Base-by-base conservation (phyloP, 495 filamentous ascomycete genomes). In the Hyaloscypha bicolor region DNA sequence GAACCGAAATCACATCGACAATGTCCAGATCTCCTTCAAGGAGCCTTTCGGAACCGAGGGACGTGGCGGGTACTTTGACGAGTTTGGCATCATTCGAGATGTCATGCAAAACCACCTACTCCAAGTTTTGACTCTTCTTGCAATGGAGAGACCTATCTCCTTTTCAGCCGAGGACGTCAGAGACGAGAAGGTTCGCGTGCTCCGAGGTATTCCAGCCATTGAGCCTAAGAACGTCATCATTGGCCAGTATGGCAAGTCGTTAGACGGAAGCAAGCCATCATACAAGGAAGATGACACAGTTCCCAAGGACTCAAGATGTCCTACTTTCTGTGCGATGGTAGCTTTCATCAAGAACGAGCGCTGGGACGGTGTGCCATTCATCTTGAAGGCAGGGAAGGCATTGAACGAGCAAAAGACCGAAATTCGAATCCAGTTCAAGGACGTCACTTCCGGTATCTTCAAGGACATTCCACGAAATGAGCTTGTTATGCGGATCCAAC, bases 191-290 rank as follows among this genome's bases (percentile, higher is more conserved):
- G 94, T 96, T 67, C 91, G 96, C 70, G 96, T 99, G 25, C 86
- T 99, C 53, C 90, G 95, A 70, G 92, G 88, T 51, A 98, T 98
- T 76, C 91, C 93, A 60, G 86, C 93, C 14, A 97, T 99, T 74
- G 93, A 99, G 83, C 96, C 96, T 68, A 99, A 98, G 88, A 95
- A 99, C 76, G 96, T 99, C 78, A 99, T 99, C 78, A 99, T 99
- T 73, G 96, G 96, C 52, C 96, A 99, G 78, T 99, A 99, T 77
- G 94, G 93, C 64, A 94, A 91, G 78, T 98, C 95, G 22, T 84
- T 98, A 60, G 96, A 99, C 74, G 95, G 96, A 60, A 96, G 85
- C 80, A 99, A 99, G 84, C 96, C 96, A 59, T 88, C 92, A 19
- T 99, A 99, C 82, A 93, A 98, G 80, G 95, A 99, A 79, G 96